Evolutionary conservation across 177 flowering plant genomes (phyloP), one percentile per base, ranked within the genome.

Genomic region (Vitis hybrid): DNA sequence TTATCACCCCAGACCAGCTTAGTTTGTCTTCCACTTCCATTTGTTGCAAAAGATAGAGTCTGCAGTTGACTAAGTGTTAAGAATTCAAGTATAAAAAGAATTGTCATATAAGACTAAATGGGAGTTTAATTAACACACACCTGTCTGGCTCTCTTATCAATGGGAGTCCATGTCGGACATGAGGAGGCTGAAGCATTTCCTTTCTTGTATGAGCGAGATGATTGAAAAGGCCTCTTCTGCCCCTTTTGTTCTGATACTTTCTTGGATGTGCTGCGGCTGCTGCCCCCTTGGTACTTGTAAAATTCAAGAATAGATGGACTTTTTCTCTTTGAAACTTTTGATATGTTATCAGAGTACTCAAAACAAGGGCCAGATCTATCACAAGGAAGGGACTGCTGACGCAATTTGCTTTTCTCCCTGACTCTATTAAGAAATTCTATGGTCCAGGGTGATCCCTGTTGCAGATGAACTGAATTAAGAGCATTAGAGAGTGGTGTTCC

Each of bases 371-470:
- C 12, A 72, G 82, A 60, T 65, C 75, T 16, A 58, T 75, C 76
- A 72, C 74, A 18, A 63, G 85, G 84, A 71, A 81, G 80, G 59
- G 87, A 76, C 64, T 83, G 81, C 74, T 82, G 79, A 30, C 80
- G 88, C 72, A 73, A 65, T 77, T 77, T 86, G 75, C 87, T 88
- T 80, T 89, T 95, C 71, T 90, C 93, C 76, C 83, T 85, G 60
- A 95, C 74, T 81, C 87, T 84, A 78, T 92, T 93, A 11, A 95
- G 91, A 80, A 95, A 93, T 65, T 91, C 97, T 18, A 83, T 77
- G 11, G 93, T 91, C 98, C 97, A 93, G 8, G 98, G 97, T 66
- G 99, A 88, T 62, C 88, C 88, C 70, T 81, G 76, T 66, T 74
- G 91, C 65, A 68, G 71, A 56, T 72, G 69, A 56, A 72, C 74